A percentile compares a stretch with the other conserved stretches of the same genome.
These are phyloP conservation scores for Phytopythium litorale DNA, from an alignment of 352 stramenopile genomes.

Conservation along the genomic window DNA sequence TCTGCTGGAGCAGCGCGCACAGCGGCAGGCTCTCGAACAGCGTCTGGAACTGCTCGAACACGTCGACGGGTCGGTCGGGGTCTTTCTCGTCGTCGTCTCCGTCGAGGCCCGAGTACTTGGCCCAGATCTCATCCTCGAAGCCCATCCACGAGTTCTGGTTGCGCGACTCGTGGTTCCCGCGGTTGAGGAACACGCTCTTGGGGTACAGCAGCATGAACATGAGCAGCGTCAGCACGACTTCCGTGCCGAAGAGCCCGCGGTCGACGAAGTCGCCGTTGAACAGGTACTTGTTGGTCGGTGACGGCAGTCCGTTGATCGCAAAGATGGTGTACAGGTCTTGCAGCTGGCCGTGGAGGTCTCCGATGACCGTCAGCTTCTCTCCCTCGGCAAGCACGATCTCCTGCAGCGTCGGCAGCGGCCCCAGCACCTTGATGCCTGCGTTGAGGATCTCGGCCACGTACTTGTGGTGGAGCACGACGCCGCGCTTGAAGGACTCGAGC, in stretches of 20 bases:
- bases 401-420: conserved; percentile 75
- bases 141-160: conserved; percentile 94
- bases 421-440: conserved; percentile 54
- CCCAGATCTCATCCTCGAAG: conserved; percentile 89
- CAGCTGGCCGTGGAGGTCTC: conserved; percentile 93
- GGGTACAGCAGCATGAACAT: conserved; percentile 83
- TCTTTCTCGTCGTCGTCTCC: conserved; percentile 49
- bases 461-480: conserved; percentile 86
- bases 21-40: conserved; percentile 90
- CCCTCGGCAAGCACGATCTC: conserved; percentile 81
- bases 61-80: conserved; percentile 35
- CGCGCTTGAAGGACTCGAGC: conserved; percentile 90
- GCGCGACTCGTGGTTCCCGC: conserved; percentile 95
- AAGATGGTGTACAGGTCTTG: conserved; percentile 95
- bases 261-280: conserved; percentile 98
- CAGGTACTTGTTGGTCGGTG: conserved; percentile 90
- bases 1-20: conserved; percentile 84
- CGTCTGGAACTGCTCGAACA: conserved; percentile 72
- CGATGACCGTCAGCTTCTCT: conserved; percentile 91
- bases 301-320: conserved; percentile 89
- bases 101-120: conserved; percentile 69
- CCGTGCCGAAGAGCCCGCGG: conserved; percentile 70
- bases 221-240: conserved; percentile 79
- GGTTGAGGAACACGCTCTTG: conserved; percentile 87
- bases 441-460: conserved; percentile 88